These are phyloP conservation scores for Trypethelium eluteriae DNA, from an alignment of 495 filamentous ascomycete species.

Conservation along the genomic window DNA sequence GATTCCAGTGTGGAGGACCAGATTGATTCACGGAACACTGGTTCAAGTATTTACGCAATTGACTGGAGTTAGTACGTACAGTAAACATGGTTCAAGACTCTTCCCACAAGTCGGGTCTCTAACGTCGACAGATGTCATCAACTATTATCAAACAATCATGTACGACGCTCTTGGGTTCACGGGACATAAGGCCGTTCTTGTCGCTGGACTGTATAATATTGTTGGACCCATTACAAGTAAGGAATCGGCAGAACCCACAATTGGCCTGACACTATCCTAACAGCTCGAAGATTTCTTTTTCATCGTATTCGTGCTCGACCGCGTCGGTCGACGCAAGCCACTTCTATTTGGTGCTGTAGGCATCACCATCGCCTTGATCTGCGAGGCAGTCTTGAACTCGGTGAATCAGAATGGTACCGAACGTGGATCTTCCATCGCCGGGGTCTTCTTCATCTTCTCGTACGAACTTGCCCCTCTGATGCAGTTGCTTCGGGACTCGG, in stretches of 20 bases:
- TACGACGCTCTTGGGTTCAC: slow-evolving; percentile 51
- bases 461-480: not conserved
- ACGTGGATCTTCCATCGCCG: slow-evolving; percentile 37
- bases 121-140: slow-evolving; percentile 43
- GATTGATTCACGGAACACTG: slow-evolving; percentile 39
- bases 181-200: slow-evolving; percentile 44
- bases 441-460: slow-evolving; percentile 45
- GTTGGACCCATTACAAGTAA: slow-evolving; percentile 46
- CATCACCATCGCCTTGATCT: slow-evolving; percentile 40
- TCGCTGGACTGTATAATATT: slow-evolving; percentile 55
- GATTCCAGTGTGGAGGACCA: slow-evolving; percentile 44
- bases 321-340: slow-evolving; percentile 3
- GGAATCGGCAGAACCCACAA: not conserved
- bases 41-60: slow-evolving; percentile 29
- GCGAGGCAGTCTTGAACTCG: slow-evolving; percentile 40
- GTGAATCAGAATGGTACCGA: slow-evolving; percentile 36
- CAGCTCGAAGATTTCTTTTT: slow-evolving; percentile 33
- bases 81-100: no score
- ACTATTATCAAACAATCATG: slow-evolving; percentile 54
- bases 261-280: not conserved
- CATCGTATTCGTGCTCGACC: slow-evolving; percentile 26
- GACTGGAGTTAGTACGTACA: slow-evolving; percentile 13
- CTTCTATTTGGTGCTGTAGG: slow-evolving; percentile 31
- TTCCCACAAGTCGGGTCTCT: no score
- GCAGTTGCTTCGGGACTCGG: not conserved